Conservation (phyloP, 768 basidiomycete genomes). For the Lactarius deliciosus region DNA sequence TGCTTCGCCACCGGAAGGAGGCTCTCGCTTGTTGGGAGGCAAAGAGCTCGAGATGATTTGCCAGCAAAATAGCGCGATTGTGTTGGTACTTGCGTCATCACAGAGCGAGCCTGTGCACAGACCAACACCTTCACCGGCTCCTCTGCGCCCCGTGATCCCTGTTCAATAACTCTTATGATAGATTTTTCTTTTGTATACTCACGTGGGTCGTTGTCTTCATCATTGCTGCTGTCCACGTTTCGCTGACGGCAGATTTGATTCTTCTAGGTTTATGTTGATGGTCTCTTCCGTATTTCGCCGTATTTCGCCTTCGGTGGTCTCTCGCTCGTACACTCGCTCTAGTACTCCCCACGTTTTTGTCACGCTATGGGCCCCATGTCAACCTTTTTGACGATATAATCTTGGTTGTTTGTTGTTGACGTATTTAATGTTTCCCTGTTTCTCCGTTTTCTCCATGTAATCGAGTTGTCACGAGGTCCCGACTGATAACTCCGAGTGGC, state of each 20-base stretch:
- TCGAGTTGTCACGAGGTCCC: background rate
- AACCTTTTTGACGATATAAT: conserved; percentile 6
- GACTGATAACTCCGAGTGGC: background rate
- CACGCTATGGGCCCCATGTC: conserved; percentile 12
- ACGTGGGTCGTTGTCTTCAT: conserved; percentile 15
- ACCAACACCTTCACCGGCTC: conserved; percentile 16
- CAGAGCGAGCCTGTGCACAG: conserved; percentile 49
- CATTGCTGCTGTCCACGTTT: background rate
- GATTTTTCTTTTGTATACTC: conserved; percentile 10
- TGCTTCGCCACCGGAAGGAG: conserved; percentile 38
- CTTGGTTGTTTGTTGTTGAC: conserved; percentile 15
- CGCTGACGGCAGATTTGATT: background rate
- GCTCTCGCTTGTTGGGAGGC: conserved; percentile 68
- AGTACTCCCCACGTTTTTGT: conserved; percentile 9
- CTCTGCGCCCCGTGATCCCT: conserved; percentile 15
- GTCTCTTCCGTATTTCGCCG: conserved; percentile 1
- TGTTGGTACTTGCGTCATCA: conserved; percentile 66
- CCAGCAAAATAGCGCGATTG: conserved; percentile 86
- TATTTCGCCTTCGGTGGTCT: conserved; percentile 9
- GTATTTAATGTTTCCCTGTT: conserved; percentile 15
- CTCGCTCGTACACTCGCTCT: background rate
- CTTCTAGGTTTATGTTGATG: conserved; percentile 11
- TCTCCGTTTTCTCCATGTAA: background rate
- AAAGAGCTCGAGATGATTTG: conserved; percentile 82
- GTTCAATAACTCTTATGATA: conserved; percentile 15